phyloP scores from a whole-genome alignment of 352 stramenopile species.

The Pythium plurisporium region DNA sequence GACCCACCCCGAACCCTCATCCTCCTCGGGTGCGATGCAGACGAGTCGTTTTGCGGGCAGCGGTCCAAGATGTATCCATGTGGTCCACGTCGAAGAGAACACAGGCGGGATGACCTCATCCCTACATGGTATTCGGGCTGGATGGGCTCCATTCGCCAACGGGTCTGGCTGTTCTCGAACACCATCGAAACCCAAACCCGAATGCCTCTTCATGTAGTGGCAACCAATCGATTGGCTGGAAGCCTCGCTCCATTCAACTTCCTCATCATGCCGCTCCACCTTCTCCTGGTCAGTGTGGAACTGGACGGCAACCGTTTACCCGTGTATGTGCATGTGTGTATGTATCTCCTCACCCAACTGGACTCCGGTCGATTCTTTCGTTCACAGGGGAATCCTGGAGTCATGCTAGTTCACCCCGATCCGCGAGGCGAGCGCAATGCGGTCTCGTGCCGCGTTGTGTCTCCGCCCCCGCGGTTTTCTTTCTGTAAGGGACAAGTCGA shows the following conservation, averaged over 20 bases:
- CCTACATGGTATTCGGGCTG: background rate
- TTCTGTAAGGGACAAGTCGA: slow-evolving; percentile 87
- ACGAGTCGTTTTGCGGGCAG: background rate
- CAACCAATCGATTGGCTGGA: background rate
- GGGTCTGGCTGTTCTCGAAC: background rate
- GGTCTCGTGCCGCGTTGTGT: background rate
- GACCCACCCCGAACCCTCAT: background rate
- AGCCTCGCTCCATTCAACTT: background rate
- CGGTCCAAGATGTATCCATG: background rate
- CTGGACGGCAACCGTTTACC: background rate
- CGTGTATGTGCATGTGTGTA: slow-evolving; percentile 5
- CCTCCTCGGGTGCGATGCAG: too few species aligned
- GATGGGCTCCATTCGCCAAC: too few species aligned
- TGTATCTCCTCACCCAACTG: slow-evolving; percentile 38
- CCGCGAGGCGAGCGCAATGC: slow-evolving; percentile 4
- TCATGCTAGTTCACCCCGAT: slow-evolving; percentile 81
- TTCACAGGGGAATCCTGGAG: slow-evolving; percentile 86
- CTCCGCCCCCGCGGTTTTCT: background rate
- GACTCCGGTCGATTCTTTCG: slow-evolving; percentile 72
- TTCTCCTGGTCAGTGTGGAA: slow-evolving; percentile 2
- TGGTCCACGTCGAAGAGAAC: slow-evolving; percentile 14
- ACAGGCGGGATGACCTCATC: background rate
- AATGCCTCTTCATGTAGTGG: slow-evolving; percentile 1
- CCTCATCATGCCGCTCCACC: background rate
- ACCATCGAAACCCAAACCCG: background rate